A percentile compares a stretch with the other conserved stretches of the same genome.
These are phyloP conservation scores for Saturnispora ahearnii DNA, from an alignment of 805 yeast species.

Conservation along the genomic window DNA sequence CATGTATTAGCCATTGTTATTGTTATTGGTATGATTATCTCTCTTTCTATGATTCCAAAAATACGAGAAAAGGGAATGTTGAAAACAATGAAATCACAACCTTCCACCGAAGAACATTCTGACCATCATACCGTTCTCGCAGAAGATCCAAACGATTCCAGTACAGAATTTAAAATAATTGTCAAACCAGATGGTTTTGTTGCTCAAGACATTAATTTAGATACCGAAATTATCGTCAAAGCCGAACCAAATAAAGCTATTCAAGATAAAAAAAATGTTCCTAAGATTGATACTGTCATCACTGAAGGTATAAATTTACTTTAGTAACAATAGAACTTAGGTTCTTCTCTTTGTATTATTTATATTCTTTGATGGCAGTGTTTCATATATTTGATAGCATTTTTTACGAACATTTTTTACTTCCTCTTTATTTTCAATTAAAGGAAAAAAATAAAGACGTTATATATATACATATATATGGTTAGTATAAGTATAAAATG, in stretches of 20 bases:
- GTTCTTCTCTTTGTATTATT: too few species aligned
- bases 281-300: background rate
- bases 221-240: constrained; percentile 5
- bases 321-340: background rate
- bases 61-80: background rate
- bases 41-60: constrained; percentile 11
- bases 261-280: background rate
- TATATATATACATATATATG: background rate
- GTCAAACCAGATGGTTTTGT: constrained; percentile 1
- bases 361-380: too few species aligned
- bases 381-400: too few species aligned
- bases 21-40: constrained; percentile 3
- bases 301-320: background rate
- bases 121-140: background rate
- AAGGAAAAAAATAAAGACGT: background rate
- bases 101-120: background rate
- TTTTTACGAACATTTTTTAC: too few species aligned
- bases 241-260: background rate
- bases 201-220: constrained; percentile 6
- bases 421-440: background rate
- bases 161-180: background rate
- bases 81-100: background rate
- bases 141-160: background rate
- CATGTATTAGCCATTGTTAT: background rate
- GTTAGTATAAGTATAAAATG: background rate